A percentile compares a stretch with the other conserved stretches of the same genome.
phyloP scores from a whole-genome alignment of 2,329 filamentous ascomycete genomes.

The Xylaria sp. region DNA sequence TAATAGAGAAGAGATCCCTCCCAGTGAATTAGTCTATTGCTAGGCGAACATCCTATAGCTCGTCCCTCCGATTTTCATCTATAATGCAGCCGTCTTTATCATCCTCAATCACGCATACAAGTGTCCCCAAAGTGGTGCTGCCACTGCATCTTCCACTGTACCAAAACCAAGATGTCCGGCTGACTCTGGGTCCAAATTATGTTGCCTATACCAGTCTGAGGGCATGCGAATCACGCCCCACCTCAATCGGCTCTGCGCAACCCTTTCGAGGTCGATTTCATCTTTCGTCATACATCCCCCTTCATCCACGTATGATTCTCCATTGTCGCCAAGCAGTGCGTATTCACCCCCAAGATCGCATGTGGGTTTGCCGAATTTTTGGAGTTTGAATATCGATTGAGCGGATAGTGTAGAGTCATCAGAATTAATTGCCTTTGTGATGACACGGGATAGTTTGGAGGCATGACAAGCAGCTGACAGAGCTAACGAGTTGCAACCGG shows the following conservation, averaged over 20 bases:
- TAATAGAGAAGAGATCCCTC: too few species aligned
- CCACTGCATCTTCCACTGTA: not conserved
- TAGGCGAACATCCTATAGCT: too few species aligned
- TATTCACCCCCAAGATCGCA: not conserved
- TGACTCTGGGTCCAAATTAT: not conserved
- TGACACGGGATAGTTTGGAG: not conserved
- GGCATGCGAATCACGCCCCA: slow-evolving; percentile 17
- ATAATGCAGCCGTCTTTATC: too few species aligned
- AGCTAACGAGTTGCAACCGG: slow-evolving; percentile 36
- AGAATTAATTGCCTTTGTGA: not conserved
- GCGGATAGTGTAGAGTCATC: not conserved
- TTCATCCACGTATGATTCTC: not conserved
- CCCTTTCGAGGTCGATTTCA: not conserved
- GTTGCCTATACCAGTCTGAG: not conserved
- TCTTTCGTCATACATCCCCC: not conserved
- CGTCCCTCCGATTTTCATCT: too few species aligned
- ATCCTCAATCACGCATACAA: too few species aligned
- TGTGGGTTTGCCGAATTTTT: not conserved
- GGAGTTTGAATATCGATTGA: not conserved
- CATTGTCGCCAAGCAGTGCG: not conserved
- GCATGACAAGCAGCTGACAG: slow-evolving; percentile 37
- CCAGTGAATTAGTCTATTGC: too few species aligned
- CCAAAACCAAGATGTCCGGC: slow-evolving; percentile 10
- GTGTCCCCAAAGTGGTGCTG: too few species aligned
- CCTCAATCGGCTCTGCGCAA: slow-evolving; percentile 12